phyloP scores from a whole-genome alignment of 345 rosid genomes.

The Lenwebbia sp. region DNA sequence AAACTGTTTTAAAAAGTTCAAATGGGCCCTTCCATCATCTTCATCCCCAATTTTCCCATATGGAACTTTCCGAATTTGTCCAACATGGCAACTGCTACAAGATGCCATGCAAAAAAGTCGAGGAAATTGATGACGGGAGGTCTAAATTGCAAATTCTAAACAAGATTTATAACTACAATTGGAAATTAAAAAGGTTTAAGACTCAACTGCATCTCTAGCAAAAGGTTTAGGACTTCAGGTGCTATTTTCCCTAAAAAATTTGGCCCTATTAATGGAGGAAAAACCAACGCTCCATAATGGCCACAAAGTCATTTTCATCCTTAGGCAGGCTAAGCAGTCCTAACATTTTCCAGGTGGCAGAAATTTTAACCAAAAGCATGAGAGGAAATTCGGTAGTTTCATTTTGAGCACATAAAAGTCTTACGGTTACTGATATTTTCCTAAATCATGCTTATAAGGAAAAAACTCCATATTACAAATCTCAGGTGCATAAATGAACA shows the following conservation, averaged over 20 bases:
- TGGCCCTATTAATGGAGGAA: neutral
- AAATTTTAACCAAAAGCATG: neutral
- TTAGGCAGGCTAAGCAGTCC: neutral
- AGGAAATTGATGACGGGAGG: neutral
- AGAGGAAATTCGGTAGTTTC: neutral
- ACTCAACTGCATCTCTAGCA: neutral
- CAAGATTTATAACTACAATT: neutral
- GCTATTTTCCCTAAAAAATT: neutral
- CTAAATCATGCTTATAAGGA: neutral
- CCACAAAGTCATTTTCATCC: neutral
- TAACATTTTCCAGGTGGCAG: neutral
- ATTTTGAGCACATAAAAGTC: neutral
- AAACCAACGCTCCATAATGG: neutral
- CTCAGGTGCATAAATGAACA: neutral
- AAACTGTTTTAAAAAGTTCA: neutral
- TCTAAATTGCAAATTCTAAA: neutral
- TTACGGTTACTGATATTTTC: neutral
- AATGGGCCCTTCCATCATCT: neutral
- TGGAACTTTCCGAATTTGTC: neutral
- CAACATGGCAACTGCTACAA: neutral
- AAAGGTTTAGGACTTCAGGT: neutral
- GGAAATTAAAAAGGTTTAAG: neutral
- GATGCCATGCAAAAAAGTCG: neutral
- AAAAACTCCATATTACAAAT: neutral
- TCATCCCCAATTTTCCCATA: neutral